Evolutionary conservation across 306 rosid genomes (phyloP).

Genomic region (Trifolium subterraneum): DNA sequence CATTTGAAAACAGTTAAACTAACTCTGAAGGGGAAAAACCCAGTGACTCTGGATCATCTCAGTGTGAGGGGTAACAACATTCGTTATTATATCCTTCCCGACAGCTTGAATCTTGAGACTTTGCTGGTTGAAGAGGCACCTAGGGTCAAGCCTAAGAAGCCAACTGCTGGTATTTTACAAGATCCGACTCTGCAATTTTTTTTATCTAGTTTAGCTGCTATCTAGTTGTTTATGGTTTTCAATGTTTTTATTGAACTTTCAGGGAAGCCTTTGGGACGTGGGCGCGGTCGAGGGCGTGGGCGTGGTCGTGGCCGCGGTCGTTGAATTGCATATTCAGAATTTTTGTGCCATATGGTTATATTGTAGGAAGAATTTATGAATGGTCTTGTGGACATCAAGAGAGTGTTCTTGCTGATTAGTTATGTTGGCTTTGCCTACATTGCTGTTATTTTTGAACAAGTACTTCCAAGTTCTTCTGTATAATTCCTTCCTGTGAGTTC

Average conservation of each 20-base stretch:
- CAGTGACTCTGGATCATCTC: constrained; percentile 91
- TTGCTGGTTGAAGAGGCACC: constrained; percentile 62
- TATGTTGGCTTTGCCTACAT: constrained; percentile 35
- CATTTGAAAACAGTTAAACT: constrained; percentile 93
- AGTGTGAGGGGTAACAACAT: constrained; percentile 95
- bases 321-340: constrained; percentile 41
- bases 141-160: constrained; percentile 94
- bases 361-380: constrained; percentile 51
- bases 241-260: constrained; percentile 36
- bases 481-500: constrained; percentile 5
- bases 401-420: constrained; percentile 38
- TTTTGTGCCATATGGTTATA: constrained; percentile 55
- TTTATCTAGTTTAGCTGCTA: background rate
- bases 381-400: constrained; percentile 41
- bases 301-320: constrained; percentile 91
- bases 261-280: constrained; percentile 88
- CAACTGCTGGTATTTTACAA: constrained; percentile 76
- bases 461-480: constrained; percentile 30
- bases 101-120: constrained; percentile 60
- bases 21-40: constrained; percentile 89
- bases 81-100: constrained; percentile 71
- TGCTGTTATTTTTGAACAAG: constrained; percentile 10
- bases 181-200: background rate
- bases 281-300: constrained; percentile 83
- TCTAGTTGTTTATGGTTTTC: constrained; percentile 1